Evolutionary conservation across 768 basidiomycete species (phyloP).

Genomic region (Tulasnella sp.): DNA sequence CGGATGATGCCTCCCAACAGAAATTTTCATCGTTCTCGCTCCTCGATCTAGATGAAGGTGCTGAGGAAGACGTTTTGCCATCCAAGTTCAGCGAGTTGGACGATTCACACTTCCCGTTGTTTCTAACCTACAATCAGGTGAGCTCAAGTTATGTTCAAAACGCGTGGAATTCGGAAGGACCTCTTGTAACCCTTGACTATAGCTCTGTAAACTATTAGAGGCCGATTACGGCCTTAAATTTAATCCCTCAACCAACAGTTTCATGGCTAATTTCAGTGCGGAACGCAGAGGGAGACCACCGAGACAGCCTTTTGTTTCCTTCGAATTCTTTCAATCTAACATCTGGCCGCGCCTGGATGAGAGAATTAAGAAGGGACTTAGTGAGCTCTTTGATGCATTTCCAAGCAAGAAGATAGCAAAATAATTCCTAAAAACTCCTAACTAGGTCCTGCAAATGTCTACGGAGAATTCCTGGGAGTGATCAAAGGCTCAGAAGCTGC

Average conservation of each 20-base stretch:
- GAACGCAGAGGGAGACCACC: not conserved
- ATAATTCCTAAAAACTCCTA: no score
- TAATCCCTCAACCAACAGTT: not conserved
- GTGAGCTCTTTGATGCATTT: not conserved
- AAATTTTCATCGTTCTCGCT: no score
- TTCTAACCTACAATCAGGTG: constrained; percentile 26
- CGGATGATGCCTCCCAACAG: no score
- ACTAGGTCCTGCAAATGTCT: constrained; percentile 24
- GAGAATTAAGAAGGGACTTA: not conserved
- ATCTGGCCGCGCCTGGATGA: constrained; percentile 26
- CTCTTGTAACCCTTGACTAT: no score
- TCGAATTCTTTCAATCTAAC: constrained; percentile 7
- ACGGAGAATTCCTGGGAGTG: constrained; percentile 27
- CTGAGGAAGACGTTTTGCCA: constrained; percentile 10
- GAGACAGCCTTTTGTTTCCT: not conserved
- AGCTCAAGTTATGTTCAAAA: no score
- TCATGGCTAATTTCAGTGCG: no score
- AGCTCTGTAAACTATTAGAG: constrained; percentile 23
- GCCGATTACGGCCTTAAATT: constrained; percentile 6
- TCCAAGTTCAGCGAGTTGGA: constrained; percentile 16
- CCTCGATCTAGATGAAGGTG: constrained; percentile 21
- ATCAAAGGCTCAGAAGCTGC: constrained; percentile 57
- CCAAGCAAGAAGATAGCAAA: no score
- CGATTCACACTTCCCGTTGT: constrained; percentile 26
- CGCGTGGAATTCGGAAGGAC: not conserved